Evolutionary conservation across 352 stramenopile genomes (phyloP), one percentile per base, ranked within the genome.

Genomic region (Phytophthora pistaciae): DNA sequence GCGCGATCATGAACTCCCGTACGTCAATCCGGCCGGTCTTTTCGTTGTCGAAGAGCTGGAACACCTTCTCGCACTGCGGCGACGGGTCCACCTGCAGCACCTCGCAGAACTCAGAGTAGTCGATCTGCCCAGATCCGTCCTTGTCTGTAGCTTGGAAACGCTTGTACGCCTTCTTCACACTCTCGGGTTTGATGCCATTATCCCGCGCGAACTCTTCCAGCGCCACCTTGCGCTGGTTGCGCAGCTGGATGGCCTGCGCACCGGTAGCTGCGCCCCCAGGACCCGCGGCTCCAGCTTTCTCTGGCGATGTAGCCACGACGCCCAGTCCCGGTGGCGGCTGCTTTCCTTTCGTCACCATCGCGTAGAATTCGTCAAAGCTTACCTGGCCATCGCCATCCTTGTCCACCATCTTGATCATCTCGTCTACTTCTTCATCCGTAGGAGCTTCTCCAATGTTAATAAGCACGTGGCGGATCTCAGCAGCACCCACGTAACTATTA

Each of bases 31-130:
- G 84, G 33, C 94, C 94, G 4, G 84, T 93, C 68, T 94, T 96
- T 56, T 98, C 91, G 58, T 97, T 97, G 74, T 98, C 94, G 70
- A 98, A 99, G 16, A 98, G 79, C 69, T 97, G 90, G 85, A 98
- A 99, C 6, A 98, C 77, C 68, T 96, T 97, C 70, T 99, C 94
- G 58, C 87, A 94, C 73, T 98, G 88, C 8, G 92, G 85, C 44
- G 87, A 94, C 23, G 96, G 93, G 62, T 98, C 96, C 48, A 98
- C 89, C 68, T 98, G 92, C 80, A 99, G 84, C 33, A 99, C 85
- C 71, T 99, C 94, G 66, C 97, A 99, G 80, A 99, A 99, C 79
- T 99, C 97, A 18, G 93, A 97, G 85, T 99, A 99, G 77, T 99
- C 93, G 63, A 99, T 98, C 69, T 98, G 88, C 23, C 97, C 97